A percentile compares a stretch with the other conserved stretches of the same genome.
Conservation (phyloP, 164 flowering plant species). For the Liquidambar formosana region DNA sequence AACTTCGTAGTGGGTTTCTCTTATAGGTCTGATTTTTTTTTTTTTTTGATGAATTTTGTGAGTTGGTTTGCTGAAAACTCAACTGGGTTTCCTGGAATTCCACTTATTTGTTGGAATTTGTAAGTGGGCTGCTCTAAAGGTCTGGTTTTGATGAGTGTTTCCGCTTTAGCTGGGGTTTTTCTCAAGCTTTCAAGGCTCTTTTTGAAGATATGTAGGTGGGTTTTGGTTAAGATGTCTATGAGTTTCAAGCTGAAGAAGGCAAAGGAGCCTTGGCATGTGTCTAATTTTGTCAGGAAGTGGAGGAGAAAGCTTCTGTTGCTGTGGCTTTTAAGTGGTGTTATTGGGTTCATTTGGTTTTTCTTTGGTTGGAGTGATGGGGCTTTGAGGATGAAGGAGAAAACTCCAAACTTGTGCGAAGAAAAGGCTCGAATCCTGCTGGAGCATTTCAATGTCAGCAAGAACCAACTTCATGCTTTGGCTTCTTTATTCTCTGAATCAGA, state of each 20-base stretch:
- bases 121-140: conserved; percentile 12
- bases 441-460: conserved; percentile 56
- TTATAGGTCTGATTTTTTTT: conserved; percentile 6
- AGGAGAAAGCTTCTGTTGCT: conserved; percentile 29
- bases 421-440: conserved; percentile 33
- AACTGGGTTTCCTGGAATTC: too few species aligned
- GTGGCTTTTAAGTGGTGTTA: conserved; percentile 31
- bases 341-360: conserved; percentile 37
- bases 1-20: not conserved
- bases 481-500: conserved; percentile 46
- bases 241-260: conserved; percentile 44
- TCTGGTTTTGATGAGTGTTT: conserved; percentile 43
- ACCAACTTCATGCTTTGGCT: conserved; percentile 45
- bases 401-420: conserved; percentile 22
- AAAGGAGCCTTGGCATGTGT: conserved; percentile 33
- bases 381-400: conserved; percentile 20
- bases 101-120: conserved; percentile 15
- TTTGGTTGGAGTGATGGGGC: conserved; percentile 18
- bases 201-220: conserved; percentile 49
- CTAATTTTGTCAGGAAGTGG: conserved; percentile 39
- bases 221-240: conserved; percentile 57
- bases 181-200: conserved; percentile 43
- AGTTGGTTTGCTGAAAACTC: not conserved
- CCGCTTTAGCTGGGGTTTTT: conserved; percentile 34
- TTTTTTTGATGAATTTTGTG: not conserved